Evolutionary conservation across 2,329 filamentous ascomycete species (phyloP), one percentile per base, ranked within the genome.

Genomic region (Colletotrichum australisinense): DNA sequence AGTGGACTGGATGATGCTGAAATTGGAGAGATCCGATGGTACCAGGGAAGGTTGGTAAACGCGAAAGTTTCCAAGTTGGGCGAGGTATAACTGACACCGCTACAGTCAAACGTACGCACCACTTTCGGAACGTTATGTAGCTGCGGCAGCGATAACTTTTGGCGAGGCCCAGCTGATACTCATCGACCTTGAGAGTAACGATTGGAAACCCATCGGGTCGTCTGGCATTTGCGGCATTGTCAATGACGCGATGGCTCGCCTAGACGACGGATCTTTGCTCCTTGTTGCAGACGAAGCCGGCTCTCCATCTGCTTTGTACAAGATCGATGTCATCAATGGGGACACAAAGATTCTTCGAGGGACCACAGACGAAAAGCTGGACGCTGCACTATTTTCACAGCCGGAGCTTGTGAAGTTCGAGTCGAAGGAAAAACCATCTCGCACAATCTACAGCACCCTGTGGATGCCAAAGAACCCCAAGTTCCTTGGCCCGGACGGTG

Each of bases 391-490:
- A 9, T 84, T 84, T 69, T 86, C 86, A 0, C 74, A 75, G 8
- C 82, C 86, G 0, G 81, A 84, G 63, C 78, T 79, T 8, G 78
- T 87, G 12, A 78, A 69, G 19, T 74, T 82, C 30, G 53, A 67
- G 30, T 77, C 81, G 63, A 78, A 78, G 38, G 76, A 74, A 1
- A 63, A 75, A 0, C 80, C 80, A 11, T 62, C 72, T 63, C 79
- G 83, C 22, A 75, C 79, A 49, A 77, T 87, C 4, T 79, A 87
- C 73, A 86, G 86, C 16, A 86, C 88, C 73, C 84, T 87, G 46
- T 87, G 84, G 80, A 83, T 85, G 26, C 89, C 88, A 3, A 81
- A 82, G 24, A 90, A 89, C 72, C 83, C 84, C 0, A 72, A 79
- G 3, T 89, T 82, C 73, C 67, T 75, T 0, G 83, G 81, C 0